Evolutionary conservation across 768 basidiomycete genomes (phyloP).

Genomic region (Lepiota venenata): DNA sequence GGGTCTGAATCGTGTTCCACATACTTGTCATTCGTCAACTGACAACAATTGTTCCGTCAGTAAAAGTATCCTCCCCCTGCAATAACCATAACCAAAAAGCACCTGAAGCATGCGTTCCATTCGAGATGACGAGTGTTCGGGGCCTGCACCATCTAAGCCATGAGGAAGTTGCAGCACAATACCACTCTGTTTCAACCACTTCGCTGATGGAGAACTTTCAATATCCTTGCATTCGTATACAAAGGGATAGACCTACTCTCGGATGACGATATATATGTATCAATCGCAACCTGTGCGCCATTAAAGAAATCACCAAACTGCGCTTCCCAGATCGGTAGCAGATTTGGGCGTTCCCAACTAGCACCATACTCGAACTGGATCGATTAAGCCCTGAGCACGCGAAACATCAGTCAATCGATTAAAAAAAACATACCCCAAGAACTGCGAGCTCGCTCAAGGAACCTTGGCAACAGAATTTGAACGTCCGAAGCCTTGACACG

Average conservation of each 20-base stretch:
- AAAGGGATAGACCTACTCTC: slow-evolving; percentile 57
- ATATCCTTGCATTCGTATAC: not conserved
- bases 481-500: not conserved
- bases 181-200: slow-evolving; percentile 92
- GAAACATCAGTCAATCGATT: not conserved
- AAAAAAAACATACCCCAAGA: slow-evolving; percentile 58
- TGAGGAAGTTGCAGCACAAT: slow-evolving; percentile 85
- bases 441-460: slow-evolving; percentile 90
- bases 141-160: slow-evolving; percentile 89
- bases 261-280: slow-evolving; percentile 81
- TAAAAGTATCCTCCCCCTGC: too few species aligned
- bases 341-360: slow-evolving; percentile 81
- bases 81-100: too few species aligned
- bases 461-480: slow-evolving; percentile 38
- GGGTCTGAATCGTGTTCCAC: slow-evolving; percentile 25
- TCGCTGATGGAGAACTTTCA: slow-evolving; percentile 46
- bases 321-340: slow-evolving; percentile 90
- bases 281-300: slow-evolving; percentile 86
- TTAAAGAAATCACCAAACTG: slow-evolving; percentile 97
- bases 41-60: not conserved
- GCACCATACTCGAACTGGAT: slow-evolving; percentile 86
- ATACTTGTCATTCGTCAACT: slow-evolving; percentile 80
- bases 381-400: not conserved
- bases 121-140: slow-evolving; percentile 88
- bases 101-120: slow-evolving; percentile 86